Conservation (phyloP, 176 grass and related monocot genomes). For the Tuctoria greenei region DNA sequence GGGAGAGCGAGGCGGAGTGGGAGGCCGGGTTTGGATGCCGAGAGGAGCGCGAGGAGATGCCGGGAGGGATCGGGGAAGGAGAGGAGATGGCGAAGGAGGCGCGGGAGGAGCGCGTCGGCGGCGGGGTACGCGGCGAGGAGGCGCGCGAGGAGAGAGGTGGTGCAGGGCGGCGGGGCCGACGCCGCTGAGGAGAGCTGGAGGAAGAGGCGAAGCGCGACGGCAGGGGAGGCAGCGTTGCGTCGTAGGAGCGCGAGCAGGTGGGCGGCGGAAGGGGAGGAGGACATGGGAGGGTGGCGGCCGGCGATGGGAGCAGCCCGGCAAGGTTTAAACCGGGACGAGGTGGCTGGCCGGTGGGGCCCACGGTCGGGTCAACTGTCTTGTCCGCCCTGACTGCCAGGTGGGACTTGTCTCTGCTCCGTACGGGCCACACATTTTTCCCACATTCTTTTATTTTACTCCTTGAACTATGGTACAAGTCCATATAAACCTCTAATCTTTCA, state of each 20-base stretch:
- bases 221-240: conserved; percentile 51
- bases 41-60: conserved; percentile 43
- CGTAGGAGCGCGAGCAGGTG: conserved; percentile 50
- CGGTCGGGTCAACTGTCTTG: conserved; percentile 5
- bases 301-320: not conserved
- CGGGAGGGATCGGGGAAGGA: conserved; percentile 44
- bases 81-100: conserved; percentile 49
- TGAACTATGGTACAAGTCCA: too few species aligned
- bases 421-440: too few species aligned
- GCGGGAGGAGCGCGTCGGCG: conserved; percentile 42
- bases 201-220: conserved; percentile 63
- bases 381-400: conserved; percentile 19
- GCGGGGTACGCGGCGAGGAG: conserved; percentile 50
- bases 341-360: conserved; percentile 24
- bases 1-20: conserved; percentile 57
- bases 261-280: conserved; percentile 50
- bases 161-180: conserved; percentile 18
- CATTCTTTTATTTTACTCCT: too few species aligned
- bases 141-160: conserved; percentile 46
- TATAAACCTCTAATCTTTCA: too few species aligned
- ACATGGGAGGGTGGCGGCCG: conserved; percentile 55
- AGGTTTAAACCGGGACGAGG: conserved; percentile 43
- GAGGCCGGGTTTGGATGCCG: not conserved
- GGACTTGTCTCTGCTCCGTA: not conserved
- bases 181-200: conserved; percentile 57